Percentiles rank a stretch among this genome's conserved stretches.
Conservation (phyloP, 2,329 filamentous ascomycete genomes). For the Leptographium galeiforme region DNA sequence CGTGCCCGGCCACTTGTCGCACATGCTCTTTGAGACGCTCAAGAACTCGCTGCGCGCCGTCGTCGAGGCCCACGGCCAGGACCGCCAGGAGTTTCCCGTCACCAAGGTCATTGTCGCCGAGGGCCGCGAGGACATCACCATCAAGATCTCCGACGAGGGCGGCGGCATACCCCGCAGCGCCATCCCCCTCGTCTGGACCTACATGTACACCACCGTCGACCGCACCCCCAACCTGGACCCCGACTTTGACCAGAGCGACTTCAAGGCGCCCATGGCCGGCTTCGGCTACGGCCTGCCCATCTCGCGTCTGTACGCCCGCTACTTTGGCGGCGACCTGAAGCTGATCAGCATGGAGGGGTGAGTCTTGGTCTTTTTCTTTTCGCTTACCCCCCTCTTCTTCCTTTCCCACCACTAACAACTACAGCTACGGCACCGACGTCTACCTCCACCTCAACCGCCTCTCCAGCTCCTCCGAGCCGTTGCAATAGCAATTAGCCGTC, state of each 20-base stretch:
- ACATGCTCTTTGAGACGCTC: conserved; percentile 98
- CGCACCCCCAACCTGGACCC: conserved; percentile 89
- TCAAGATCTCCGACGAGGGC: conserved; percentile 95
- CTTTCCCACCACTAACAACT: neutral
- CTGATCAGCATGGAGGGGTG: conserved; percentile 99
- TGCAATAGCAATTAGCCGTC: conserved; percentile 90
- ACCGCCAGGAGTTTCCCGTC: conserved; percentile 90
- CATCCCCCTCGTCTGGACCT: conserved; percentile 98
- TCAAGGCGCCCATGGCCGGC: conserved; percentile 97
- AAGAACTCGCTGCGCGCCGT: conserved; percentile 97
- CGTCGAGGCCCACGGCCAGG: conserved; percentile 86
- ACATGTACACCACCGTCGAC: conserved; percentile 99
- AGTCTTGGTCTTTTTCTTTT: conserved; percentile 20
- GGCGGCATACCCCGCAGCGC: conserved; percentile 86
- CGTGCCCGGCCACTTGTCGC: conserved; percentile 92
- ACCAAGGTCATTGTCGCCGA: conserved; percentile 97
- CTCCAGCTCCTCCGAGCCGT: conserved; percentile 86
- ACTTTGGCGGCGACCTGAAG: conserved; percentile 95
- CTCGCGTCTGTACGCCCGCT: conserved; percentile 82
- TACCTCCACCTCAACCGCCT: conserved; percentile 95
- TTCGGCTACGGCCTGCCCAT: conserved; percentile 98
- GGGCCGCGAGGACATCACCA: conserved; percentile 96
- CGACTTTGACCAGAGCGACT: conserved; percentile 97
- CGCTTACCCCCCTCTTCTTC: neutral
- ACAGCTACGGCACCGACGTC: conserved; percentile 91